A percentile compares a stretch with the other conserved stretches of the same genome.
Conservation (phyloP, 2,329 filamentous ascomycete species). For the Exophiala spinifera region DNA sequence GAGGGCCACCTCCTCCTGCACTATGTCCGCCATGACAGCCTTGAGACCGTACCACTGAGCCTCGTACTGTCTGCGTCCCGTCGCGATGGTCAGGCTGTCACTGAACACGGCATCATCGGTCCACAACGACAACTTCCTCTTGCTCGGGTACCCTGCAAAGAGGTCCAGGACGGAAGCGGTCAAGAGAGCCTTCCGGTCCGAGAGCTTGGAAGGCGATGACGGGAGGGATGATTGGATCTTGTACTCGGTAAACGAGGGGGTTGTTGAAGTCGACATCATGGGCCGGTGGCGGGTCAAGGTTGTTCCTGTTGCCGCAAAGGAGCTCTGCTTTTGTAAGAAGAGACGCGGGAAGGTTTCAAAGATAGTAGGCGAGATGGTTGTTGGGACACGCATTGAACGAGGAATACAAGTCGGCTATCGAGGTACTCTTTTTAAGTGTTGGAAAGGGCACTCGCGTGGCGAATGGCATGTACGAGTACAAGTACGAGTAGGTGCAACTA, state of each 20-base stretch:
- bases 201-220: slow-evolving; percentile 49
- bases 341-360: slow-evolving; percentile 22
- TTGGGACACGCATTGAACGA: slow-evolving; percentile 1
- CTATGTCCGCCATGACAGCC: slow-evolving; percentile 56
- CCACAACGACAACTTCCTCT: slow-evolving; percentile 46
- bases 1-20: slow-evolving; percentile 54
- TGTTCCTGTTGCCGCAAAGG: background rate
- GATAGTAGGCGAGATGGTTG: slow-evolving; percentile 18
- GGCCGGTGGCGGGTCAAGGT: slow-evolving; percentile 1
- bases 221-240: slow-evolving; percentile 15
- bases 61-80: slow-evolving; percentile 53
- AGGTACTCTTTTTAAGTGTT: no score
- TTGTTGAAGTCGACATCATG: background rate
- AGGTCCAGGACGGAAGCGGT: slow-evolving; percentile 61
- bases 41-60: slow-evolving; percentile 60
- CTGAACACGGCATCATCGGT: slow-evolving; percentile 55
- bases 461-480: background rate
- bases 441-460: no score
- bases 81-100: slow-evolving; percentile 58
- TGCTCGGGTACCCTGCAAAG: slow-evolving; percentile 45
- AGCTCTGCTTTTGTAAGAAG: background rate
- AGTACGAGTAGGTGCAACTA: background rate
- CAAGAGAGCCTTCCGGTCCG: slow-evolving; percentile 55
- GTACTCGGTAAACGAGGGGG: slow-evolving; percentile 1
- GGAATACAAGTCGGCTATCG: background rate